Base-by-base conservation (phyloP, 805 yeast species). In the Sungouiella blattae region DNA sequence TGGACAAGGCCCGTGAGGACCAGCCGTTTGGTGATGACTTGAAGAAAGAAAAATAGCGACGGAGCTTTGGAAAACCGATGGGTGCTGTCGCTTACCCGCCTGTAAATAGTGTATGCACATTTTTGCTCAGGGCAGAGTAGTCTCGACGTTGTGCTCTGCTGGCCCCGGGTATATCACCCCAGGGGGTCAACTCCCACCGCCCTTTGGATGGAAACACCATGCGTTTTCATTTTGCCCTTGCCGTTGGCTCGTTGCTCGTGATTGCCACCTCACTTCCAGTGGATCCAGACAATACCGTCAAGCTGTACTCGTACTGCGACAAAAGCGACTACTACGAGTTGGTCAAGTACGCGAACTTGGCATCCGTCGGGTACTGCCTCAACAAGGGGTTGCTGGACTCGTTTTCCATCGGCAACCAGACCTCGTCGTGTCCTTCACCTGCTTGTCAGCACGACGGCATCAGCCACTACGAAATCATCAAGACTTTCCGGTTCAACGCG, bases 1-100 rank as follows among this genome's bases (percentile, higher is more conserved):
- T 88, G 36, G 95, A 87, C 45, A 89, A 87, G 44, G 95, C 96
- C 0, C 73, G 94, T 46, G 80, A 83, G 41, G 96, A 88, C 47
- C 91, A 91, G 18, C 96, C 96, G 1, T 88, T 88, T 50, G 34
- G 33, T 11, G 39, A 44, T 15, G 36, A 33, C 4, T 26, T 31
- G 24, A 28, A 33, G 16, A 29, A 11, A 26, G 28, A 23, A 11
- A 30, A 30, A 18, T 30, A 30, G 23, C 23, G 9, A 6, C 9
- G 23, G 6, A 20, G 9, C 6, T 20, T n/a, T n/a, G n/a, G n/a
- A n/a, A n/a, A n/a, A n/a, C n/a, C n/a, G n/a, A n/a, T n/a, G n/a
- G n/a, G n/a, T n/a, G n/a, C n/a, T n/a, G n/a, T n/a, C n/a, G n/a
- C n/a, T n/a, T n/a, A n/a, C n/a, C n/a, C n/a, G n/a, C 22, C 6